These are phyloP conservation scores for Zoysia matrella DNA, from an alignment of 202 grass and related monocot species.

Conservation along the genomic window DNA sequence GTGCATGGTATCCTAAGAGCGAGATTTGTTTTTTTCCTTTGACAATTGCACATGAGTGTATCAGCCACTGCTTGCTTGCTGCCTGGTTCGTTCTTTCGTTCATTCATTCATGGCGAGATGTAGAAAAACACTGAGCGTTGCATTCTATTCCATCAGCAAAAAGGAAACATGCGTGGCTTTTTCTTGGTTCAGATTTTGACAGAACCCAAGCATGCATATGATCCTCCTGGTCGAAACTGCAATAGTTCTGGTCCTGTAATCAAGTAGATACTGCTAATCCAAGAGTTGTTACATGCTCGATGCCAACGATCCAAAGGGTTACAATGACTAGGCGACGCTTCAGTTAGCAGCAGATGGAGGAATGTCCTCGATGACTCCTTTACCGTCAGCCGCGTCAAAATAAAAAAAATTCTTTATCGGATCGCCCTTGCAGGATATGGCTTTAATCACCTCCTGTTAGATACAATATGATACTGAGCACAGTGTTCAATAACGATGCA, in stretches of 20 bases:
- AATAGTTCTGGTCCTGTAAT: background rate
- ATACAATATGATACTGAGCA: slow-evolving; percentile 17
- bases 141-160: no score
- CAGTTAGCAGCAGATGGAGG: slow-evolving; percentile 34
- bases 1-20: no score
- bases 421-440: slow-evolving; percentile 91
- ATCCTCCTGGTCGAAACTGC: no score
- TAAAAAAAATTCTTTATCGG: slow-evolving; percentile 97
- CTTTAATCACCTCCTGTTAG: slow-evolving; percentile 92
- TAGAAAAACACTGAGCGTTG: no score
- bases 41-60: no score
- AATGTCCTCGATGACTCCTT: slow-evolving; percentile 82
- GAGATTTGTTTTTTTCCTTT: no score
- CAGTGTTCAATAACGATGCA: background rate
- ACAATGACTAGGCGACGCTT: background rate
- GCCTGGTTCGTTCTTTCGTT: no score
- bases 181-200: no score
- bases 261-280: background rate
- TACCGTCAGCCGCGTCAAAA: slow-evolving; percentile 71
- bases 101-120: no score
- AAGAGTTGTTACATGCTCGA: background rate
- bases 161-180: no score
- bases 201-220: no score
- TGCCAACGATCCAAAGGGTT: background rate
- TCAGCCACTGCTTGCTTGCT: no score